Evolutionary conservation across 1,139 yeast genomes (phyloP), one percentile per base, ranked within the genome.

Genomic region (Yamadazyma atmosphaerica): DNA sequence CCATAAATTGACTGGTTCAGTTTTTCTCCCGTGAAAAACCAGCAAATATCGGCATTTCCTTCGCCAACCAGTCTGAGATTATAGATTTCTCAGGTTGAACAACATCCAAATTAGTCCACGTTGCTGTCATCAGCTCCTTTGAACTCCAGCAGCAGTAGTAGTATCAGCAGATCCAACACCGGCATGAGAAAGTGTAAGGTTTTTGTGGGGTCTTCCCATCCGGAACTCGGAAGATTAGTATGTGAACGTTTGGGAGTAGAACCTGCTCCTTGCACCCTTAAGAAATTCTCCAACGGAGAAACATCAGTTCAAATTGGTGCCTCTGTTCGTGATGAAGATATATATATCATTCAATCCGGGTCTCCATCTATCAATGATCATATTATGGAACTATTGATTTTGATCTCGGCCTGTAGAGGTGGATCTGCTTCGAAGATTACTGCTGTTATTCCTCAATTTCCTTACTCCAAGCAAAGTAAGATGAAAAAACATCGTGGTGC

Each of bases 401-500:
- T 94, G 53, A 90, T 92, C 31, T 83, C 95, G 33, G 98, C 98
- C 21, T 92, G 98, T 65, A 82, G 90, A 54, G 97, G 98, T 42
- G 99, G 98, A 14, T 86, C 96, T 11, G 98, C 99, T 15, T 86
- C 88, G 54, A 89, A 90, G 60, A 88, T 92, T 60, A 92, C 98
- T 14, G 98, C 97, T 7, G 98, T 94, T 27, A 83, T 94, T 38
- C 99, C 99, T 1, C 95, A 89, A 62, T 94, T 90, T 61, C 98
- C 98, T 19, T 94, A 94, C 67, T 88, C 97, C 18, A 94, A 92
- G 62, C 98, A 94, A 64, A 82, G 92, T 47, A 92, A 92, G 68
- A 94, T 92, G 98, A 92, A 90, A 70, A 92, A 88, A 63, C 98
- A 92, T 59, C 78, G 98, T 65, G 98, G 98, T 41, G 98, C 98